Percentiles rank a stretch among this genome's conserved stretches.
phyloP scores from a whole-genome alignment of 345 rosid genomes.

The Adansonia digitata region DNA sequence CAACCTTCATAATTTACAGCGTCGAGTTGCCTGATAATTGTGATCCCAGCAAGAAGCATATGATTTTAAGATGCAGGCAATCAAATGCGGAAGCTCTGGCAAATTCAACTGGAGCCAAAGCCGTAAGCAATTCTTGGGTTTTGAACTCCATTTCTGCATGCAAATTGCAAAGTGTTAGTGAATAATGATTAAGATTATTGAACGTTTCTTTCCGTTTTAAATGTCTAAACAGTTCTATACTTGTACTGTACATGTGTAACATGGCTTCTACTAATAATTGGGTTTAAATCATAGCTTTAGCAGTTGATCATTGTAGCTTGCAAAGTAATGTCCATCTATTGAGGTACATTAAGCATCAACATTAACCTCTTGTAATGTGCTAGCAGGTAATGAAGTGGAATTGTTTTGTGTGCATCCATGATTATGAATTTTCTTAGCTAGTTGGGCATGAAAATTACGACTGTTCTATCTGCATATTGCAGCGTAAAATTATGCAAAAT shows the following conservation, averaged over 20 bases:
- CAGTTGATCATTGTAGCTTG: background rate
- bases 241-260: background rate
- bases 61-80: conserved; percentile 38
- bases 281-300: background rate
- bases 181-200: background rate
- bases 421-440: background rate
- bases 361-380: background rate
- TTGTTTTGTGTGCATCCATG: background rate
- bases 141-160: conserved; percentile 72
- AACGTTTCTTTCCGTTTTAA: background rate
- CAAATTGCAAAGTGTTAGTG: conserved; percentile 36
- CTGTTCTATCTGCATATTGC: background rate
- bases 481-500: background rate
- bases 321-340: background rate
- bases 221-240: background rate
- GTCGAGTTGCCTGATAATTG: conserved; percentile 45
- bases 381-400: background rate
- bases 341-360: background rate
- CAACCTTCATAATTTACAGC: conserved; percentile 64
- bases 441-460: background rate
- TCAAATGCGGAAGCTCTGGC: conserved; percentile 65
- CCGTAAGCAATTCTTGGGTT: conserved; percentile 75
- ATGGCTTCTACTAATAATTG: background rate
- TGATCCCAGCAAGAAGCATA: conserved; percentile 36
- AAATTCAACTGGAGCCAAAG: conserved; percentile 52